phyloP scores from a whole-genome alignment of 2,329 filamentous ascomycete genomes.

The Fonsecaea pedrosoi region DNA sequence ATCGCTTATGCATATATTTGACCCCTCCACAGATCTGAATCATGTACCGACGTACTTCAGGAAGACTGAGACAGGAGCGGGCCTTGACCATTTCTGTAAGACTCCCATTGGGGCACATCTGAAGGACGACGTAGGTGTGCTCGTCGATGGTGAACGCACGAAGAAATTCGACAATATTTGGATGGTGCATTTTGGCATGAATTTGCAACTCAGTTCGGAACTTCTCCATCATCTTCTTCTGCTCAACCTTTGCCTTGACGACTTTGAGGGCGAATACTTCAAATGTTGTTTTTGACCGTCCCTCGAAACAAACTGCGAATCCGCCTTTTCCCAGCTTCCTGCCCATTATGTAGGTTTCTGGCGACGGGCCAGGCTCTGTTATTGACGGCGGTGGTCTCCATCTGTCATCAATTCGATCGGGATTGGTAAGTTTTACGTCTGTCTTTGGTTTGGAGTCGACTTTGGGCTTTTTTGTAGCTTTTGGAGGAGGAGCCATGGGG shows the following conservation, averaged over 20 bases:
- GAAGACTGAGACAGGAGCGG: constrained; percentile 86
- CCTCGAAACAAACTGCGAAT: constrained; percentile 60
- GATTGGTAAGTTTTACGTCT: constrained; percentile 47
- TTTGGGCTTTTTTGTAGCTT: constrained; percentile 45
- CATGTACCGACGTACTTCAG: constrained; percentile 91
- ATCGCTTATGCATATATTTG: constrained; percentile 95
- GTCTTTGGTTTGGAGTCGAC: constrained; percentile 44
- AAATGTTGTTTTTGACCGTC: constrained; percentile 51
- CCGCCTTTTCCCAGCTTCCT: constrained; percentile 58
- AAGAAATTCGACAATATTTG: constrained; percentile 94
- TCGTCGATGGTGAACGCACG: constrained; percentile 88
- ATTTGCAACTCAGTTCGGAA: constrained; percentile 89
- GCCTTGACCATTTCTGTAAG: constrained; percentile 98
- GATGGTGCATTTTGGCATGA: constrained; percentile 95
- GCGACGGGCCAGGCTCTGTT: constrained; percentile 52
- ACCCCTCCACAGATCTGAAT: constrained; percentile 95
- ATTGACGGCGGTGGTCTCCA: constrained; percentile 54
- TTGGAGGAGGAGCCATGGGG: constrained; percentile 46
- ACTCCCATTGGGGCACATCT: constrained; percentile 93
- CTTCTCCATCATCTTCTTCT: constrained; percentile 62
- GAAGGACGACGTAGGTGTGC: constrained; percentile 91
- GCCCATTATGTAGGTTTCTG: constrained; percentile 55
- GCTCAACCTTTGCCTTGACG: constrained; percentile 57
- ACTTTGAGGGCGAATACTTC: constrained; percentile 59
- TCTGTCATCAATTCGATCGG: constrained; percentile 47